Evolutionary conservation across 2,329 filamentous ascomycete species (phyloP).

Genomic region (Parastagonospora nodorum): DNA sequence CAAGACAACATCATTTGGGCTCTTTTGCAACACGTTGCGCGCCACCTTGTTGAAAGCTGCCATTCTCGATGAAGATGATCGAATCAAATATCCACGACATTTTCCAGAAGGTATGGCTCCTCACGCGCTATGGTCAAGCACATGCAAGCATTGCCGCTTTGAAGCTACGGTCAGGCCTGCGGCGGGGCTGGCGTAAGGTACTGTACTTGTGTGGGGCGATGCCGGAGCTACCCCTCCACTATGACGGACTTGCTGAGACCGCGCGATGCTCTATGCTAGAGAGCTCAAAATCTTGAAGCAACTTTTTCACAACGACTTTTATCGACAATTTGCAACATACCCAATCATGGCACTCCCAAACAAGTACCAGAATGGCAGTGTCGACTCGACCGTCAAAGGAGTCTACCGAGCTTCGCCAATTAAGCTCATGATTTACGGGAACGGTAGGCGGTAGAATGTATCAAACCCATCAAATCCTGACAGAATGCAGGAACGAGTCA

Average conservation of each 20-base stretch:
- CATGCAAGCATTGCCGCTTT: slow-evolving; percentile 28
- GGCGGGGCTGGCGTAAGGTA: slow-evolving; percentile 29
- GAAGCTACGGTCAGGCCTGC: slow-evolving; percentile 19
- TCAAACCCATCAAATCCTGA: slow-evolving; percentile 1
- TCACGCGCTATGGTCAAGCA: slow-evolving; percentile 9
- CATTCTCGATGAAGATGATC: slow-evolving; percentile 18
- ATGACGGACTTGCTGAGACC: slow-evolving; percentile 27
- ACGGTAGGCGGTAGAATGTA: slow-evolving; percentile 20
- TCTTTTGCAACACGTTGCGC: slow-evolving; percentile 75
- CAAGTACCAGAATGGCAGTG: slow-evolving; percentile 41
- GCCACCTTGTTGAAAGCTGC: slow-evolving; percentile 35
- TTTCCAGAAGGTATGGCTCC: background rate
- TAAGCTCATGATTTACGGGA: slow-evolving; percentile 47
- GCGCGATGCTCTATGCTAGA: slow-evolving; percentile 5
- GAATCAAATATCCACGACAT: slow-evolving; percentile 1
- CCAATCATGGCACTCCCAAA: slow-evolving; percentile 37
- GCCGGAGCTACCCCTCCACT: slow-evolving; percentile 29
- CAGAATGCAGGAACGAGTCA: slow-evolving; percentile 34
- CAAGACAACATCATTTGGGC: slow-evolving; percentile 93
- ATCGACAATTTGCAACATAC: background rate
- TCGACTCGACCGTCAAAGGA: slow-evolving; percentile 40
- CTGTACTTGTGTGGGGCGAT: slow-evolving; percentile 34
- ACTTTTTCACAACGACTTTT: background rate
- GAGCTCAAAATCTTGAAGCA: background rate
- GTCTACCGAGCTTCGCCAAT: slow-evolving; percentile 44